Evolutionary conservation across 371 early-diverging fungal genomes (phyloP).

Genomic region (Mucor velutinosus): DNA sequence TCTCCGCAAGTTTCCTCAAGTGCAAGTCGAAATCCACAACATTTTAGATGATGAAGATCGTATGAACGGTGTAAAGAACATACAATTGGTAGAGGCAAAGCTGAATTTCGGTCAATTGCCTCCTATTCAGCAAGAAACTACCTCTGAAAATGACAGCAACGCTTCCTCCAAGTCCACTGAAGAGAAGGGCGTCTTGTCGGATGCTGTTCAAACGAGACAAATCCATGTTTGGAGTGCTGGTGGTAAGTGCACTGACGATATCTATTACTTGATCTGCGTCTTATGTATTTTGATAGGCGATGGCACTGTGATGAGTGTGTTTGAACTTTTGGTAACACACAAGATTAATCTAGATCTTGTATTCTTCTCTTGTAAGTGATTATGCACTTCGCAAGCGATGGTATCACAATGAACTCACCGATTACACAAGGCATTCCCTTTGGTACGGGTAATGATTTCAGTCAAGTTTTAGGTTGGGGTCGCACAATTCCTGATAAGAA

Average conservation of each 20-base stretch:
- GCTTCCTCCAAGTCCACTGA: conserved; percentile 27
- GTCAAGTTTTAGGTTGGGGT: conserved; percentile 69
- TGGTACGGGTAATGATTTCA: conserved; percentile 70
- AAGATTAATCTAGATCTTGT: conserved; percentile 55
- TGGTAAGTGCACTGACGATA: conserved; percentile 54
- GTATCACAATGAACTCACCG: neutral
- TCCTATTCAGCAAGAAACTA: neutral
- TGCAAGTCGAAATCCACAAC: conserved; percentile 65
- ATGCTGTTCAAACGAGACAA: conserved; percentile 34
- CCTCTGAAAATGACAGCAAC: neutral
- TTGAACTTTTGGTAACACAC: conserved; percentile 52
- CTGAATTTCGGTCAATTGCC: conserved; percentile 24
- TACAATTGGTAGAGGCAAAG: conserved; percentile 34
- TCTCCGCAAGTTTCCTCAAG: conserved; percentile 54
- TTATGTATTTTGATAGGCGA: neutral
- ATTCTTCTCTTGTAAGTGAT: conserved; percentile 58
- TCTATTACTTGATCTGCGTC: too few relatives aligned
- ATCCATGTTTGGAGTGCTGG: conserved; percentile 72
- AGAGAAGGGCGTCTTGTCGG: conserved; percentile 28
- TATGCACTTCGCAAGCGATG: neutral
- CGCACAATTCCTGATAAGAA: conserved; percentile 56
- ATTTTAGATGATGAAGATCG: conserved; percentile 54
- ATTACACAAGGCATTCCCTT: conserved; percentile 56
- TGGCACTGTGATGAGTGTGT: conserved; percentile 53
- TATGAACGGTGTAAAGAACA: conserved; percentile 38